Percentiles rank a stretch among this genome's conserved stretches.
These are phyloP conservation scores for Spergularia marina DNA, from an alignment of 148 eudicot genomes.

Conservation along the genomic window DNA sequence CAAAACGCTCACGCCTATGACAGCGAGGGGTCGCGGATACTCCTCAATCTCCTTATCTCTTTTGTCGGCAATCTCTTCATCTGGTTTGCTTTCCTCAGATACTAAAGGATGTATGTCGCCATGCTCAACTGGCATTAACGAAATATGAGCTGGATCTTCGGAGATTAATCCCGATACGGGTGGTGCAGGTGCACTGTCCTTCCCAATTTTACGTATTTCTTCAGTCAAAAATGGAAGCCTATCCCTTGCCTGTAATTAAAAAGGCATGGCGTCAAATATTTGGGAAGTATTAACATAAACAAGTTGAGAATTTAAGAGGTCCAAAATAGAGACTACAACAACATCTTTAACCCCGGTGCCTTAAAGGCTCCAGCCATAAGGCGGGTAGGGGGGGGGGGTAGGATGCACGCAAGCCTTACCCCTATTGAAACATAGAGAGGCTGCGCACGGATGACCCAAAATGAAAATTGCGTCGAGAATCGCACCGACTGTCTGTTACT, in stretches of 20 bases:
- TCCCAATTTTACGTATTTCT: constrained; percentile 69
- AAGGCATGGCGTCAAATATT: background rate
- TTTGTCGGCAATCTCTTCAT: constrained; percentile 62
- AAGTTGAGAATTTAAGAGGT: background rate
- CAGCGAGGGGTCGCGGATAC: constrained; percentile 79
- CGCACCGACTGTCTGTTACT: too few species aligned
- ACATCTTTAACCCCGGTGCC: too few species aligned
- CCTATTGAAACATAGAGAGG: too few species aligned
- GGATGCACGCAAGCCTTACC: too few species aligned
- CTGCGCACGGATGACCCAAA: too few species aligned
- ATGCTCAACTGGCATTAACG: constrained; percentile 26
- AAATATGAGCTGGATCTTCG: constrained; percentile 28
- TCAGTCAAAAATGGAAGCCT: constrained; percentile 61
- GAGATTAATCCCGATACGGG: constrained; percentile 20
- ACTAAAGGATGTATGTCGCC: constrained; percentile 31
- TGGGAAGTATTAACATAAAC: background rate
- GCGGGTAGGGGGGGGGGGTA: too few species aligned
- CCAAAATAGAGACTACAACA: constrained; percentile 5
- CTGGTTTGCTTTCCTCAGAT: constrained; percentile 36
- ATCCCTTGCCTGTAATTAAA: constrained; percentile 50
- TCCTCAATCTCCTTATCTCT: constrained; percentile 73
- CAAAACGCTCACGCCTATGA: constrained; percentile 93
- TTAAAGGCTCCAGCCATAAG: too few species aligned
- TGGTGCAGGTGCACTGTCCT: constrained; percentile 24
- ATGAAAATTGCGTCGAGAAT: too few species aligned